phyloP scores from a whole-genome alignment of 23 red algal species.

The Gracilaria caudata region DNA sequence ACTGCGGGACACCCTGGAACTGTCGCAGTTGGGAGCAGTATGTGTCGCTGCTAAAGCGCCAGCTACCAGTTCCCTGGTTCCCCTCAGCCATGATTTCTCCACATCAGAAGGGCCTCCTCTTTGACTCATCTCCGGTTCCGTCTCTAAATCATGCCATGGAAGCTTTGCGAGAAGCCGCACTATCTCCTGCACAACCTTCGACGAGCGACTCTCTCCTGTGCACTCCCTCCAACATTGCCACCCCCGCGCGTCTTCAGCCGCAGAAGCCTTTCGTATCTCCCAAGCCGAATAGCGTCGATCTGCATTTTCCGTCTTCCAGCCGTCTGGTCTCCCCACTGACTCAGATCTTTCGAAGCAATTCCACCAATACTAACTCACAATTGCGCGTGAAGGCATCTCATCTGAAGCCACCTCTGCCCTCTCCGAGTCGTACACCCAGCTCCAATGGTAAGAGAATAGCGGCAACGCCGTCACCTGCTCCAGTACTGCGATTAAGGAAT shows the following conservation, averaged over 20 bases:
- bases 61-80: neutral
- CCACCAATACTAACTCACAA: neutral
- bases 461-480: conserved; percentile 10
- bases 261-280: conserved; percentile 28
- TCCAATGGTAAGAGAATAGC: conserved; percentile 8
- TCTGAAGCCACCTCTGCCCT: neutral
- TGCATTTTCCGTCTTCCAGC: conserved; percentile 2
- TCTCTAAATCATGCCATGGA: conserved; percentile 23
- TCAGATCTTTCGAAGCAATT: conserved; percentile 37
- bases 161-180: conserved; percentile 24
- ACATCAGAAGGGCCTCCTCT: conserved; percentile 12
- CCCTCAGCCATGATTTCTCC: conserved; percentile 25
- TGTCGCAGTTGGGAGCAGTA: conserved; percentile 9
- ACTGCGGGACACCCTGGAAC: conserved; percentile 1
- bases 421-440: conserved; percentile 17
- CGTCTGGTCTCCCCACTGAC: conserved; percentile 1
- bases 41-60: neutral
- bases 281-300: conserved; percentile 3
- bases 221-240: conserved; percentile 16
- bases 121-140: conserved; percentile 3
- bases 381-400: neutral
- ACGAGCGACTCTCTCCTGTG: conserved; percentile 3
- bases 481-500: conserved; percentile 6
- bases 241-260: conserved; percentile 19
- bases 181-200: conserved; percentile 14